A percentile compares a stretch with the other conserved stretches of the same genome.
These are phyloP conservation scores for Ogataea nitratoaversa DNA, from an alignment of 805 yeast species.

Conservation along the genomic window DNA sequence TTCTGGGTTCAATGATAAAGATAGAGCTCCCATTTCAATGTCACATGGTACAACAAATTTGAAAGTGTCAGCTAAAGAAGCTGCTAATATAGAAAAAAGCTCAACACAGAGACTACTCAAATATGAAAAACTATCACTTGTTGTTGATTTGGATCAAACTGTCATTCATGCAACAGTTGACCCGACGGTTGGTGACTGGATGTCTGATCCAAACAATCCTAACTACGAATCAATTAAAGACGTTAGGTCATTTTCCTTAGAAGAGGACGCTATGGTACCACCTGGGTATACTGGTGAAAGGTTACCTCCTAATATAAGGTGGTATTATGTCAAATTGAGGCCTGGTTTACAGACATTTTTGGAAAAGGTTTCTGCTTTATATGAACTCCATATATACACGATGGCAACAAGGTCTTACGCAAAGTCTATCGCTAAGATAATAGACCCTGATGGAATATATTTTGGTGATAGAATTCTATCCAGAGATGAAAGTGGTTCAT, in stretches of 20 bases:
- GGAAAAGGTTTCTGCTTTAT: conserved; percentile 54
- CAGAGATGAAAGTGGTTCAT: conserved; percentile 90
- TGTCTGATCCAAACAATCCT: conserved; percentile 77
- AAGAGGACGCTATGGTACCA: conserved; percentile 65
- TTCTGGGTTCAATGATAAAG: conserved; percentile 60
- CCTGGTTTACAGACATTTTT: conserved; percentile 83
- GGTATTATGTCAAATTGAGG: conserved; percentile 89
- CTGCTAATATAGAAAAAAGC: conserved; percentile 70
- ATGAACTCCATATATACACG: conserved; percentile 92
- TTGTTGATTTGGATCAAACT: conserved; percentile 95
- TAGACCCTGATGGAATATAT: conserved; percentile 82
- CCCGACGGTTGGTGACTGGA: conserved; percentile 97
- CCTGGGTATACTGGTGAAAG: conserved; percentile 57
- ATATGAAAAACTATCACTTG: conserved; percentile 73
- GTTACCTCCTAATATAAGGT: conserved; percentile 58
- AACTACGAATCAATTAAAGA: conserved; percentile 82
- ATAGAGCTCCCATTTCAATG: conserved; percentile 82
- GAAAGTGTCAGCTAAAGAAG: conserved; percentile 81
- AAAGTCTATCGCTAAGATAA: conserved; percentile 77
- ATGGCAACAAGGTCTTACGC: conserved; percentile 98
- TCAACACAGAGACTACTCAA: conserved; percentile 57
- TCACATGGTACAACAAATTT: conserved; percentile 84
- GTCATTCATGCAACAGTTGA: conserved; percentile 97
- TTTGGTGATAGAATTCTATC: conserved; percentile 91
- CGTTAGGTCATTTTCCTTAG: conserved; percentile 70